Conservation (phyloP, 2,329 filamentous ascomycete genomes). For the Cladophialophora immunda region DNA sequence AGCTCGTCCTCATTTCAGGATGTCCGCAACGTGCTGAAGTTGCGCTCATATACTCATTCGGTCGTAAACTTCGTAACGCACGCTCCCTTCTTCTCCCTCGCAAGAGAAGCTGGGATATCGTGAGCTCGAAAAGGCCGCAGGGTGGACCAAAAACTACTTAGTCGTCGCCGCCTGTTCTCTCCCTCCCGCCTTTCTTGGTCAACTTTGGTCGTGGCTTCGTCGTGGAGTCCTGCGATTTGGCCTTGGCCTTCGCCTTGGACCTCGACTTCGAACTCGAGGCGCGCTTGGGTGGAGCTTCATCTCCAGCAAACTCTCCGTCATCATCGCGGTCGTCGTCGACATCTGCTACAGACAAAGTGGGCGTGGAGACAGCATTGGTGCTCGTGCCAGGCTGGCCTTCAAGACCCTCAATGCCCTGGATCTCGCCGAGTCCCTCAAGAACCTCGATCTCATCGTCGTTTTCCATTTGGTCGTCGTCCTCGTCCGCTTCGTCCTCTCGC, state of each 20-base stretch:
- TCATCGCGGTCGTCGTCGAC: constrained; percentile 6
- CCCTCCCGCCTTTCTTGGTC: neutral
- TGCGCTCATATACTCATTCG: neutral
- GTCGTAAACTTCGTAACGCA: neutral
- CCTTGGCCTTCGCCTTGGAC: constrained; percentile 10
- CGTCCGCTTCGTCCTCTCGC: constrained; percentile 49
- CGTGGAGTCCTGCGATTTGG: neutral
- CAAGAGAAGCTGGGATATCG: neutral
- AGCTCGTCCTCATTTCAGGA: neutral
- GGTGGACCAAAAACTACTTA: neutral
- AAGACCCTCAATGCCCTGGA: constrained; percentile 25
- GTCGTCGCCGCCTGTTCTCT: neutral
- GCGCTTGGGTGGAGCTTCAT: constrained; percentile 12
- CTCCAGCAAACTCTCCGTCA: constrained; percentile 47
- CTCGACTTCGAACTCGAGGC: constrained; percentile 4
- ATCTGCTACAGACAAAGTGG: neutral
- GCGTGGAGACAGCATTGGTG: neutral
- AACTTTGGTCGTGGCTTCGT: neutral
- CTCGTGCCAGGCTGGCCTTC: constrained; percentile 18
- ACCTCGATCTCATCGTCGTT: constrained; percentile 14
- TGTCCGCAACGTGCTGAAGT: neutral
- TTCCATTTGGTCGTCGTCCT: constrained; percentile 44
- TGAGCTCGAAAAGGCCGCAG: neutral
- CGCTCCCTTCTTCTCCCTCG: neutral
- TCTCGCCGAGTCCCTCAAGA: constrained; percentile 35